Evolutionary conservation across 805 yeast species (phyloP).

Genomic region (Ogataea philodendri): DNA sequence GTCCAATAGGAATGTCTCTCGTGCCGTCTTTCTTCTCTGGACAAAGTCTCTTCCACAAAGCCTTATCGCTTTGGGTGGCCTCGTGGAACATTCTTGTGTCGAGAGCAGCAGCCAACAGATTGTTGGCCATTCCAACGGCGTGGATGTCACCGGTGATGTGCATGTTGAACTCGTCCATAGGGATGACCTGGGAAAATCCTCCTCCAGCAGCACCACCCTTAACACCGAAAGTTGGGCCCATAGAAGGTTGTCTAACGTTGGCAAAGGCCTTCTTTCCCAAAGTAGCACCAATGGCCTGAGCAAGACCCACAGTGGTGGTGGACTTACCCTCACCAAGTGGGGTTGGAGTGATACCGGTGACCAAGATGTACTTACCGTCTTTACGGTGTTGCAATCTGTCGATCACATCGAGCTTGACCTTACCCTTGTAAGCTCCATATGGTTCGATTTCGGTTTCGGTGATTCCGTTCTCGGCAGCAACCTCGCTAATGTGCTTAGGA

Average conservation of each 20-base stretch:
- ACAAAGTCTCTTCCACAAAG: constrained; percentile 80
- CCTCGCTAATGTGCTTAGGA: constrained; percentile 74
- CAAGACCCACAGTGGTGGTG: constrained; percentile 92
- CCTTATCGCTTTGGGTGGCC: constrained; percentile 70
- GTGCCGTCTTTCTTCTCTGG: constrained; percentile 76
- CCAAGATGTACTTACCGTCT: constrained; percentile 85
- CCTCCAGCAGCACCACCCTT: constrained; percentile 99
- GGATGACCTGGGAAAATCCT: constrained; percentile 95
- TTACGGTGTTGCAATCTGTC: constrained; percentile 62
- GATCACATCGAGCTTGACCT: constrained; percentile 66
- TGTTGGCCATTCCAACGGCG: constrained; percentile 92
- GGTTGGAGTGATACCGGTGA: constrained; percentile 97
- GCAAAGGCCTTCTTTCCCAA: constrained; percentile 82
- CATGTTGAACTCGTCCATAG: constrained; percentile 98
- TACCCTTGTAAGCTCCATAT: constrained; percentile 87
- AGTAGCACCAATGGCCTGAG: constrained; percentile 96
- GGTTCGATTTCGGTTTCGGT: constrained; percentile 77
- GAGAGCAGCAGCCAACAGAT: constrained; percentile 91
- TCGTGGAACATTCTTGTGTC: constrained; percentile 98
- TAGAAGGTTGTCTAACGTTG: constrained; percentile 94
- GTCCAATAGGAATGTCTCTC: constrained; percentile 74
- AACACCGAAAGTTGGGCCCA: constrained; percentile 99
- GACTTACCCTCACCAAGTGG: constrained; percentile 98
- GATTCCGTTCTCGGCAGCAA: constrained; percentile 84
- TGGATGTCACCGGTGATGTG: constrained; percentile 97